Evolutionary conservation across 345 rosid species (phyloP), one percentile per base, ranked within the genome.

Genomic region (Diplotaxis tenuifolia): DNA sequence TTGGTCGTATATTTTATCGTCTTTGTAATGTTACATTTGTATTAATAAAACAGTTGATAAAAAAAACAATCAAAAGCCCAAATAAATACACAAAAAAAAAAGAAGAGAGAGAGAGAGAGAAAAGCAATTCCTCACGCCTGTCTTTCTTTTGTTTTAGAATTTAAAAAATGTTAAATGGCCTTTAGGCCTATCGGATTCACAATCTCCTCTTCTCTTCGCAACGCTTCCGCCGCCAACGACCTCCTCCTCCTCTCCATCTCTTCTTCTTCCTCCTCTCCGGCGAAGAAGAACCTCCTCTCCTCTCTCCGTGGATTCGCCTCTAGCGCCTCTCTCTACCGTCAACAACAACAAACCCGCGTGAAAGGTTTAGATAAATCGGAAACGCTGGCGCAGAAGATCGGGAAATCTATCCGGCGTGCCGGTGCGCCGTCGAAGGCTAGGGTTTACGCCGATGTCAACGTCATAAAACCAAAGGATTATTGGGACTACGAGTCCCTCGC

Each of bases 331-430:
- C 76, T 77, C 60, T 67, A 72, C 65, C 84, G 56, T 0, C 71
- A 53, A 4, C 78, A 53, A 0, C 78, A 62, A 3, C 76, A 73
- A 73, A 7, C 71, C 19, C 82, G 65, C 52, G 70, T 69, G 9
- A 79, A 78, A n/a, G n/a, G n/a, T n/a, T n/a, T n/a, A n/a, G n/a
- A 70, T 9, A 58, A 76, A 55, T 72, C 82, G 27, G 93, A 84
- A 80, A 88, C 83, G 84, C 87, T 92, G 97, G 97, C 97, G 70
- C 96, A 95, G 87, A 95, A 92, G 87, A 92, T 95, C 79, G 99
- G 94, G 0, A 92, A 92, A 85, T 86, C 99, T 31, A 70, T 85
- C 79, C 85, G 97, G 79, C 94, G 92, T 73, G 88, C 97, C 29
- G 99, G 99, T 78, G 93, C 93, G 16, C 88, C 99, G 54, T 95